A percentile compares a stretch with the other conserved stretches of the same genome.
phyloP scores from a whole-genome alignment of 1,284 basidiomycete species.

The Entoloma clypeatum region DNA sequence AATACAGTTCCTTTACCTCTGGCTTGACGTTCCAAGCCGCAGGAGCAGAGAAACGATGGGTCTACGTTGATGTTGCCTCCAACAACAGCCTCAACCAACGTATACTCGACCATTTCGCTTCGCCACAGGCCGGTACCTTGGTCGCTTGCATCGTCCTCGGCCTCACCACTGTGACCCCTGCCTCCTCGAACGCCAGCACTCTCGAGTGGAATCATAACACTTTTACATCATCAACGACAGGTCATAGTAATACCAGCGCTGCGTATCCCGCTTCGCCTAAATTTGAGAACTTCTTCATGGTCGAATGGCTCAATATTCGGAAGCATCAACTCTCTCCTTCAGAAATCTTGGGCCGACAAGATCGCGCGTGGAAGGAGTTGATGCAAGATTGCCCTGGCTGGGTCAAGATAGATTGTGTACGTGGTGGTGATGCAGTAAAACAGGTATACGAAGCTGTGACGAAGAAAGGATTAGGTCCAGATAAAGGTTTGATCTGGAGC shows the following conservation, averaged over 20 bases:
- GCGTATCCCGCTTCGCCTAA: constrained; percentile 27
- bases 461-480: constrained; percentile 44
- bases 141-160: constrained; percentile 47
- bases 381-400: constrained; percentile 52
- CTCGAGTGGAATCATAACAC: constrained; percentile 38
- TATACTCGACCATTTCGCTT: constrained; percentile 39
- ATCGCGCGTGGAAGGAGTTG: constrained; percentile 49
- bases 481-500: constrained; percentile 57
- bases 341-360: constrained; percentile 48
- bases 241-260: neutral
- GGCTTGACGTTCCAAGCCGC: constrained; percentile 21
- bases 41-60: constrained; percentile 33
- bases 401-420: constrained; percentile 47
- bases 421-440: constrained; percentile 44
- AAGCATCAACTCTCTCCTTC: constrained; percentile 39
- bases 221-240: constrained; percentile 16
- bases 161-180: constrained; percentile 49
- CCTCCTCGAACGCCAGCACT: constrained; percentile 26
- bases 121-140: constrained; percentile 32
- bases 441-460: constrained; percentile 43
- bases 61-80: constrained; percentile 63
- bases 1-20: constrained; percentile 43
- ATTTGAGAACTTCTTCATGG: constrained; percentile 59
- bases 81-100: constrained; percentile 45
- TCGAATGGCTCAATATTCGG: constrained; percentile 57